Evolutionary conservation across 345 rosid species (phyloP).

Genomic region (Gossypium bickii): DNA sequence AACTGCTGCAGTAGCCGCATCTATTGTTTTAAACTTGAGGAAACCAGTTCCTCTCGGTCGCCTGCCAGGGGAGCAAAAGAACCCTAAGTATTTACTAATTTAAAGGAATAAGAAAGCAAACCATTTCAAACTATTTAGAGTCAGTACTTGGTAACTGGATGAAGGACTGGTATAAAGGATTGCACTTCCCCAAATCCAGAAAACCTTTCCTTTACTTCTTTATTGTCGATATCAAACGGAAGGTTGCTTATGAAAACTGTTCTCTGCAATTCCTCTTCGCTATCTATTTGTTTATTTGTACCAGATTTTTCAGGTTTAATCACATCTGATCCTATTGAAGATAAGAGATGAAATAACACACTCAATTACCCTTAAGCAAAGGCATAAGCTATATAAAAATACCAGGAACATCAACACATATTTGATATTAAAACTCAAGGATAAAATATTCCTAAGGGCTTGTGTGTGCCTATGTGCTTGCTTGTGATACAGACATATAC

Average conservation of each 20-base stretch:
- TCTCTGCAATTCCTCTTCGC: slow-evolving; percentile 60
- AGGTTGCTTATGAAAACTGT: slow-evolving; percentile 79
- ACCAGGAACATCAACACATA: background rate
- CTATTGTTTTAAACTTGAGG: slow-evolving; percentile 72
- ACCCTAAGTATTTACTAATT: background rate
- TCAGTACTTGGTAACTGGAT: slow-evolving; percentile 77
- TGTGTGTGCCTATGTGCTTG: background rate
- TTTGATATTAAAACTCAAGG: background rate
- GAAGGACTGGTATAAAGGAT: slow-evolving; percentile 72
- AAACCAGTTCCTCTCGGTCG: slow-evolving; percentile 88
- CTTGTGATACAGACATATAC: too few relatives aligned
- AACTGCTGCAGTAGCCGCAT: slow-evolving; percentile 66
- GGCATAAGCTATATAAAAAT: background rate
- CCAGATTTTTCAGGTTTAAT: slow-evolving; percentile 34
- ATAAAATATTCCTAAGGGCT: background rate
- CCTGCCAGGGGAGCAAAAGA: slow-evolving; percentile 43
- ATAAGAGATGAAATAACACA: background rate
- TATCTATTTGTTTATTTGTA: slow-evolving; percentile 35
- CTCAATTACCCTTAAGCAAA: background rate
- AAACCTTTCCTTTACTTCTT: slow-evolving; percentile 75
- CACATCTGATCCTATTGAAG: slow-evolving; percentile 20
- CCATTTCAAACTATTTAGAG: background rate
- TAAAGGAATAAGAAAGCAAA: slow-evolving; percentile 3
- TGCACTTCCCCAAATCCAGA: slow-evolving; percentile 68
- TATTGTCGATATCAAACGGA: slow-evolving; percentile 67